A percentile compares a stretch with the other conserved stretches of the same genome.
Conservation (phyloP, 495 filamentous ascomycete species). For the Talaromyces proteolyticus region DNA sequence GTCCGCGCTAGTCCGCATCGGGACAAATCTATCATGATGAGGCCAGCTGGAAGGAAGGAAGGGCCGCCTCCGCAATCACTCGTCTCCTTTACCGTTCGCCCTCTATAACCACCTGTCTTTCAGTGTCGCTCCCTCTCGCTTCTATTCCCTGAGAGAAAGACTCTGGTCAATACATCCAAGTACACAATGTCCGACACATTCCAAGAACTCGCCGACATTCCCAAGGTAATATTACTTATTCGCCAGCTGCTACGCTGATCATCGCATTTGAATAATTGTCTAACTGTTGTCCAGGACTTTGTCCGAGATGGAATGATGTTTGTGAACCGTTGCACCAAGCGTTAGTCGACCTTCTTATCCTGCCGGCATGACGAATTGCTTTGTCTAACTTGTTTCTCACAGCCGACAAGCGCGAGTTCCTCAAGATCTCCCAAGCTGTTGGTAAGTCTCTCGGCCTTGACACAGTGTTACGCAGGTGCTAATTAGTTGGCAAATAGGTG, state of each 20-base stretch:
- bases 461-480: neutral
- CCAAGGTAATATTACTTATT: too few relatives aligned
- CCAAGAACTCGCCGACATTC: constrained; percentile 75
- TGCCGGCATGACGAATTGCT: neutral
- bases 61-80: neutral
- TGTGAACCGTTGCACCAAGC: constrained; percentile 80
- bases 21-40: neutral
- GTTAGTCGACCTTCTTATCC: constrained; percentile 43
- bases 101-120: neutral
- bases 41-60: constrained; percentile 3
- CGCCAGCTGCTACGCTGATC: too few relatives aligned
- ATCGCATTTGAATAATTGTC: too few relatives aligned
- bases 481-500: neutral
- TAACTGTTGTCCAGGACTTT: constrained; percentile 59
- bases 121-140: constrained; percentile 1
- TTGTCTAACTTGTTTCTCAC: neutral
- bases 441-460: constrained; percentile 40
- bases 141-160: neutral
- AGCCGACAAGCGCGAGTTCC: constrained; percentile 83
- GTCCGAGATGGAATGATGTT: constrained; percentile 76
- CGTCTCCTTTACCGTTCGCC: constrained; percentile 3
- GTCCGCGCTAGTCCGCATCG: neutral
- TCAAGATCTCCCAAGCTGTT: constrained; percentile 93
- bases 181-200: constrained; percentile 65
- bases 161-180: neutral